A percentile compares a stretch with the other conserved stretches of the same genome.
Conservation (phyloP, 805 yeast genomes). For the Kuraishia capsulata region DNA sequence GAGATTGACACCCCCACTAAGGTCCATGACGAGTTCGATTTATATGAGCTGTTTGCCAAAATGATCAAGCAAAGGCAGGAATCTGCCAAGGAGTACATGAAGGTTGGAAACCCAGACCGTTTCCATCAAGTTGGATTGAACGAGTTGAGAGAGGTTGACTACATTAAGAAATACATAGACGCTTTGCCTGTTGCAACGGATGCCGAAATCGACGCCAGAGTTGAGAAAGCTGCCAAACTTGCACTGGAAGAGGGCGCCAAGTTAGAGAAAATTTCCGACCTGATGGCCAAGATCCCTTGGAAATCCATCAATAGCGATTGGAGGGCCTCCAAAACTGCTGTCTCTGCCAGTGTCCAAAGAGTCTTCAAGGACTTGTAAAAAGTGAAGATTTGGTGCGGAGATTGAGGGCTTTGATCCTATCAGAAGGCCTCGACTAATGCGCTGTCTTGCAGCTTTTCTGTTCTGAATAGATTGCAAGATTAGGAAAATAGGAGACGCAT, state of each 20-base stretch:
- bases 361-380: conserved; percentile 12
- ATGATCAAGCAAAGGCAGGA: conserved; percentile 30
- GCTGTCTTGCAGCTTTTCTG: no score
- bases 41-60: conserved; percentile 23
- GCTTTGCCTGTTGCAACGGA: conserved; percentile 26
- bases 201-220: conserved; percentile 22
- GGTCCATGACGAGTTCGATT: conserved; percentile 19
- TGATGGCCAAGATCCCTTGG: conserved; percentile 26
- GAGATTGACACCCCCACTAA: conserved; percentile 21
- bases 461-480: no score
- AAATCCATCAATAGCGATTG: conserved; percentile 21
- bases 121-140: conserved; percentile 25
- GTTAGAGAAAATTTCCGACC: conserved; percentile 13
- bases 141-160: conserved; percentile 27
- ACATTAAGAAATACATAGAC: conserved; percentile 23
- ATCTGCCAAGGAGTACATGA: conserved; percentile 26
- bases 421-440: no score
- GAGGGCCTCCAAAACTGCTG: conserved; percentile 24
- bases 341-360: conserved; percentile 18
- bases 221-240: conserved; percentile 18
- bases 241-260: conserved; percentile 14
- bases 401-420: not conserved
- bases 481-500: no score
- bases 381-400: no score
- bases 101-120: conserved; percentile 30